Evolutionary conservation across 164 flowering plant species (phyloP).

Genomic region (Liquidambar formosana): DNA sequence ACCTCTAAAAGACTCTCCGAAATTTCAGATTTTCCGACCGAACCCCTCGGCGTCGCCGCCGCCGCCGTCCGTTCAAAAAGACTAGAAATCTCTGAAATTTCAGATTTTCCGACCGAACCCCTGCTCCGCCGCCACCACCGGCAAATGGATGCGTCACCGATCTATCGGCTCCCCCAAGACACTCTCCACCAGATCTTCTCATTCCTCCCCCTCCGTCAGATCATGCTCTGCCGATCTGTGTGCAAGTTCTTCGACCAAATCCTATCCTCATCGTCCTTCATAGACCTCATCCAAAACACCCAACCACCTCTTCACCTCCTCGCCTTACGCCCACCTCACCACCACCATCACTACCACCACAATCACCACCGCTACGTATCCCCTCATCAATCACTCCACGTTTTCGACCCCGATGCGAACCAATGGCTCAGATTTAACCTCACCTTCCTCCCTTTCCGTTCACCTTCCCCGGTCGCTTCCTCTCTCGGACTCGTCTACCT

Average conservation of each 20-base stretch:
- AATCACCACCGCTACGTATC: conserved; percentile 23
- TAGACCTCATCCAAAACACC: conserved; percentile 24
- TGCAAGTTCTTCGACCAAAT: conserved; percentile 60
- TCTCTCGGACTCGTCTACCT: conserved; percentile 50
- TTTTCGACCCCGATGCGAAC: conserved; percentile 47
- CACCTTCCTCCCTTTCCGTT: conserved; percentile 52
- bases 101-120: neutral
- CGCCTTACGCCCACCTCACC: conserved; percentile 65
- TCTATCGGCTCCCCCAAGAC: conserved; percentile 66
- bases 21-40: no score
- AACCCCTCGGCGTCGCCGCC: no score
- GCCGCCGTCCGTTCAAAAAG: no score
- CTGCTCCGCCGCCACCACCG: neutral
- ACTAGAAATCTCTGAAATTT: neutral
- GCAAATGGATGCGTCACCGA: conserved; percentile 31
- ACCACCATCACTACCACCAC: conserved; percentile 34
- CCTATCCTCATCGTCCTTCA: conserved; percentile 58
- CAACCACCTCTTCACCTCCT: conserved; percentile 47
- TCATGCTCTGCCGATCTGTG: conserved; percentile 63
- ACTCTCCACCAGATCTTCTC: conserved; percentile 77
- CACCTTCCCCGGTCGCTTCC: conserved; percentile 45
- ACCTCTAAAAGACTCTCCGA: no score
- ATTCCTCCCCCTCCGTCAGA: conserved; percentile 65
- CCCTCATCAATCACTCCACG: conserved; percentile 39
- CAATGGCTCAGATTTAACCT: conserved; percentile 66